These are phyloP conservation scores for Plasmodium adleri DNA, from an alignment of 169 alveolate species.

Conservation along the genomic window DNA sequence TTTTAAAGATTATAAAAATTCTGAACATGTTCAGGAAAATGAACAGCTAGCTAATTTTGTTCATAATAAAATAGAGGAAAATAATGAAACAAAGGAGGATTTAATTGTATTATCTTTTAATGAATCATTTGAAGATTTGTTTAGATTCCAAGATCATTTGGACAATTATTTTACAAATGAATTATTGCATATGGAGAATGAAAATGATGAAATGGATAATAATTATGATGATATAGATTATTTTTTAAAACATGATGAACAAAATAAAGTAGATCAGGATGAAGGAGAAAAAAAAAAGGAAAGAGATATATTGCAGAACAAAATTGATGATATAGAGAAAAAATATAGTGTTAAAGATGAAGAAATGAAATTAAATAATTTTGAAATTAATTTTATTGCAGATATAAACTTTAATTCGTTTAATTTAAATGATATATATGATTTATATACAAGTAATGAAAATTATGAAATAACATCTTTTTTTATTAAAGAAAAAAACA, in stretches of 20 bases:
- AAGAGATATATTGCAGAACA: not conserved
- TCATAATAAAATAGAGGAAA: conserved; percentile 2
- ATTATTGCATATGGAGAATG: not conserved
- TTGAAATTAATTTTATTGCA: conserved; percentile 31
- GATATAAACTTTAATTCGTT: conserved; percentile 35
- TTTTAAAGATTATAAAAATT: not conserved
- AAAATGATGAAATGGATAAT: conserved; percentile 3
- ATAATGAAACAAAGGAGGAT: conserved; percentile 4
- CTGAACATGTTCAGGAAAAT: not conserved
- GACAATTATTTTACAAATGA: conserved; percentile 35
- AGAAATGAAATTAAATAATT: conserved; percentile 8
- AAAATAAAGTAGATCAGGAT: not conserved
- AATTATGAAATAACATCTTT: conserved; percentile 66
- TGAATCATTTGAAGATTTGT: conserved; percentile 58
- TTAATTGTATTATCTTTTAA: conserved; percentile 33
- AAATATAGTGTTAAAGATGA: conserved; percentile 8
- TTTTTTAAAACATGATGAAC: not conserved
- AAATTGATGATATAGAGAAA: not conserved
- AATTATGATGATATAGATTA: not conserved
- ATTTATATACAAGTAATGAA: conserved; percentile 25
- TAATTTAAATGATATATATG: conserved; percentile 32
- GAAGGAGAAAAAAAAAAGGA: not conserved
- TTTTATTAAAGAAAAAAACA: conserved; percentile 39
- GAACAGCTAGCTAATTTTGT: not conserved
- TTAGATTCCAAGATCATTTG: conserved; percentile 44